Evolutionary conservation across 306 rosid genomes (phyloP), one percentile per base, ranked within the genome.

Genomic region (Quercus agrifolia): DNA sequence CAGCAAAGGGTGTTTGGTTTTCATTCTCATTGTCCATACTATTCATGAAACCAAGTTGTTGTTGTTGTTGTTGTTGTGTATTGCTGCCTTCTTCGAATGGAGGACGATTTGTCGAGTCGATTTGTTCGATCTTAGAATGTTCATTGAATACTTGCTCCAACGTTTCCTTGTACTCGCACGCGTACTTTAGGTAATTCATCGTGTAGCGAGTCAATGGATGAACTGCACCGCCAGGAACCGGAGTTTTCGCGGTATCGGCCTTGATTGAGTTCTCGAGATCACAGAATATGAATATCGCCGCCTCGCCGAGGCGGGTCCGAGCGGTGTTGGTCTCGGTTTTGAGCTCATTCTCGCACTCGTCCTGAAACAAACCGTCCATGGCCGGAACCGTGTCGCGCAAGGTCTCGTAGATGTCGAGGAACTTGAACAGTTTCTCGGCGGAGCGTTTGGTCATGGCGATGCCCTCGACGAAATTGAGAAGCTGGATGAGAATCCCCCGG

Each of bases 381-480:
- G 19, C 41, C 0, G 87, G 83, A 35, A 82, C 79, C 23, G 71
- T 70, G 8, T 91, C 90, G 0, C 88, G 80, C 12, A 91, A 74
- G 1, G 89, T 76, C 84, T 91, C 92, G 41, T 82, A 91, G 90
- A 91, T 89, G 83, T 91, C 95, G 0, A 91, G 88, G 28, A 84
- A 68, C 71, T 91, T 91, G 80, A 91, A 91, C 18, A 91, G 83
- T 61, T 91, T 91, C 84, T 91, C 95, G 0, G 79, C 82, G 0
- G 95, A 85, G 8, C 90, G 90, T 30, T 84, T 91, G 3, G 91
- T 82, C 91, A 91, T 79, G 8, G 93, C 85, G 0, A 86, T 84
- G 0, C 90, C 93, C 72, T 87, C 91, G 0, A 89, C 89, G 38
- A 91, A 91, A 76, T 91, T 89, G 14, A 91, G 83, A 1, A 89